Base-by-base conservation (phyloP, 2,329 filamentous ascomycete genomes). In the Cercospora sesami region DNA sequence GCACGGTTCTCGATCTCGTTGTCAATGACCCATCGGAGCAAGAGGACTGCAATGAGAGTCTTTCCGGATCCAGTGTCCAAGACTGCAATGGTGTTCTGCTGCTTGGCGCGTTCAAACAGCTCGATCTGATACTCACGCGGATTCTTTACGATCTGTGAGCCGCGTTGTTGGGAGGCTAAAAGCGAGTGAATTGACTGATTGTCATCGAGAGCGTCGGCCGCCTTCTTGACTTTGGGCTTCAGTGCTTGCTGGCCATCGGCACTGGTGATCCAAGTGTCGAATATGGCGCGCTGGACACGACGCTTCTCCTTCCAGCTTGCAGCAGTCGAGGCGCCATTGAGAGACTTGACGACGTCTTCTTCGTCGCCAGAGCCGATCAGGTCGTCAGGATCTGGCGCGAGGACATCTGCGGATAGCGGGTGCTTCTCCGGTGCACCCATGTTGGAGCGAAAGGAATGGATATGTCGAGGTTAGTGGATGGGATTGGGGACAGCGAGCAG, bases 1-100 rank as follows among this genome's bases (percentile, higher is more conserved):
- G 83, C 85, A 45, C 93, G 87, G 71, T 88, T 82, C 69, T 92
- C 89, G 1, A 97, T 81, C 78, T 99, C 95, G 68, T 90, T 83
- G 45, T 93, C 88, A 31, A 98, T 85, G 9, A 88, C 85, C 77
- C 96, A 87, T 45, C 89, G 88, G 26, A 98, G 85, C 5, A 99
- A 84, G 2, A 98, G 85, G 0, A 92, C 93, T 0, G 95, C 94
- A 73, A 99, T 97, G n/a, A 97, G 83, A 0, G 95, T 99, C 80
- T 99, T 99, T 2, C 95, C 95, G 3, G 93, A 93, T 12, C 95
- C 93, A n/a, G 94, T 97, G 75, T 96, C 93, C 1, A 98, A 85
- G 0, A 99, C 95, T 0, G 95, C 94, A 73, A 99, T 96, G 7
- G 90, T 91, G 76, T 99, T 99, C 73, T 90, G 86, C 62, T 86